A percentile compares a stretch with the other conserved stretches of the same genome.
Evolutionary conservation across 2,329 filamentous ascomycete genomes (phyloP).

Genomic region (Aureobasidium sp.): DNA sequence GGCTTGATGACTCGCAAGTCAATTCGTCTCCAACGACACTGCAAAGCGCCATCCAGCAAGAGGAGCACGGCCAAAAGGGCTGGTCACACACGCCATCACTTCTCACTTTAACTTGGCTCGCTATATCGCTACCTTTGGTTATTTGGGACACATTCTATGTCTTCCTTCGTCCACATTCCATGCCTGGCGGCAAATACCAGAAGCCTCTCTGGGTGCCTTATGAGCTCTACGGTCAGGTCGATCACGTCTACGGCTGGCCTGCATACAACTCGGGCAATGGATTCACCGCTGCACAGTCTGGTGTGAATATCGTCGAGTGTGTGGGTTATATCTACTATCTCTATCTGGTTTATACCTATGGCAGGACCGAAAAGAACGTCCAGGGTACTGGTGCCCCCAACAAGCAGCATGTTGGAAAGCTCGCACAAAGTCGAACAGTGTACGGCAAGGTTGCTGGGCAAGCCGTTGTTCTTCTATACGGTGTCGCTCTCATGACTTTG

Average conservation of each 20-base stretch:
- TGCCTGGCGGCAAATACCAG: constrained; percentile 70
- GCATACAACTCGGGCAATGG: constrained; percentile 61
- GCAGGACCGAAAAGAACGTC: constrained; percentile 24
- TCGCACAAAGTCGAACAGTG: constrained; percentile 45
- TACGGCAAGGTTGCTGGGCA: constrained; percentile 46
- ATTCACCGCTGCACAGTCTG: constrained; percentile 69
- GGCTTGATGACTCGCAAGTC: constrained; percentile 31
- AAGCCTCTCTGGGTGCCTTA: constrained; percentile 70
- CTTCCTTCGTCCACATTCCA: constrained; percentile 69
- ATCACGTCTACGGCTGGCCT: constrained; percentile 75
- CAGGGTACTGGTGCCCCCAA: constrained; percentile 35
- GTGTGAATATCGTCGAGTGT: constrained; percentile 63
- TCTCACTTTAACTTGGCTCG: constrained; percentile 62
- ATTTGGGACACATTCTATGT: constrained; percentile 74
- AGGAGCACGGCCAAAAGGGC: neutral
- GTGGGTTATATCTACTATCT: constrained; percentile 58
- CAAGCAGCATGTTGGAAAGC: constrained; percentile 36
- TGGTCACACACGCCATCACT: constrained; percentile 57
- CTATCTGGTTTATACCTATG: constrained; percentile 43
- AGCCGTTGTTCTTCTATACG: constrained; percentile 54
- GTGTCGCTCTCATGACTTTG: constrained; percentile 55
- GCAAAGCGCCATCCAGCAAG: neutral
- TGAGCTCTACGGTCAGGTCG: constrained; percentile 69
- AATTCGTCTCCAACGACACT: constrained; percentile 1
- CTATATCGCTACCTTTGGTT: constrained; percentile 68